A percentile compares a stretch with the other conserved stretches of the same genome.
phyloP scores from a whole-genome alignment of 2,329 filamentous ascomycete species.

The Cladophialophora chaetospira region DNA sequence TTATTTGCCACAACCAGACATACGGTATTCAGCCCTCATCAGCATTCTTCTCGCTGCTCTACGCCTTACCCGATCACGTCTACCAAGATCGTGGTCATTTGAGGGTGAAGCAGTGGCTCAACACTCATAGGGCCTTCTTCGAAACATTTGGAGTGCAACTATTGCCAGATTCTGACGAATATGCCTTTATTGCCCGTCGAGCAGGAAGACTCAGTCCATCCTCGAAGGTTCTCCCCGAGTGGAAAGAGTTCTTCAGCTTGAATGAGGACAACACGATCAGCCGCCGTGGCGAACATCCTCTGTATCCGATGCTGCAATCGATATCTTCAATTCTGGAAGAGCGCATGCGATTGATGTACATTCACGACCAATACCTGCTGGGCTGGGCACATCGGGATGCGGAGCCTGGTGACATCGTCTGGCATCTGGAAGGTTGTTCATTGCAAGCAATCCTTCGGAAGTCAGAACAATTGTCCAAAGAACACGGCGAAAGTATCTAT shows the following conservation, averaged over 20 bases:
- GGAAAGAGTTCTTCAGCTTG: constrained; percentile 23
- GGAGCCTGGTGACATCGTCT: constrained; percentile 17
- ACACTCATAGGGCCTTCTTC: constrained; percentile 13
- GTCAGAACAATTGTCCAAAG: constrained; percentile 2
- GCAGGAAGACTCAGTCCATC: background rate
- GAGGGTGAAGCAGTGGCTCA: constrained; percentile 15
- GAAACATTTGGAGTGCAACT: constrained; percentile 1
- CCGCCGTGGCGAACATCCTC: constrained; percentile 12
- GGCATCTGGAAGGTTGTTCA: constrained; percentile 26
- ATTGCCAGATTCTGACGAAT: background rate
- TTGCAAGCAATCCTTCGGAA: constrained; percentile 22
- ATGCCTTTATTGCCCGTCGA: constrained; percentile 8
- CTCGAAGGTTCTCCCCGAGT: constrained; percentile 13
- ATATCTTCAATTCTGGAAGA: constrained; percentile 19
- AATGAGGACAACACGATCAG: constrained; percentile 8
- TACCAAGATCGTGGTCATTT: constrained; percentile 4
- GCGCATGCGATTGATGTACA: constrained; percentile 19
- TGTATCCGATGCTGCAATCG: constrained; percentile 16
- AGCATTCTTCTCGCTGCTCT: constrained; percentile 21
- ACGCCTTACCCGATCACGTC: constrained; percentile 15
- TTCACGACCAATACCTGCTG: constrained; percentile 17
- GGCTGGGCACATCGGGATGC: constrained; percentile 26
- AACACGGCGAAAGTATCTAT: constrained; percentile 11
- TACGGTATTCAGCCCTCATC: constrained; percentile 13
- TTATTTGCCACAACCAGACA: constrained; percentile 24